Conservation (phyloP, 2,329 filamentous ascomycete genomes). For the Graphium sp. region DNA sequence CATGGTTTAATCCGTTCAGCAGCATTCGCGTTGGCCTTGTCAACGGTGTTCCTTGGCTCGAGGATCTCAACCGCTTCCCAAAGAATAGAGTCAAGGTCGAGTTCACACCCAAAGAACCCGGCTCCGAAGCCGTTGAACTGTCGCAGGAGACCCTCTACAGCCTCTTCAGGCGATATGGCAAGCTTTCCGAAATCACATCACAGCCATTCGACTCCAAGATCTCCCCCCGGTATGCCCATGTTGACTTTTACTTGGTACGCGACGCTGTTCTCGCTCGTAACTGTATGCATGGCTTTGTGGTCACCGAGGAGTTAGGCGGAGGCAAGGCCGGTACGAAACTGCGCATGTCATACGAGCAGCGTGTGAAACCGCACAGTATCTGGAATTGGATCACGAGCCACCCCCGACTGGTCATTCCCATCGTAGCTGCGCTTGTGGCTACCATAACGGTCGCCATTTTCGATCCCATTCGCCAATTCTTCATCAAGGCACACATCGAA, state of each 20-base stretch:
- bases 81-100: conserved; percentile 64
- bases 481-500: conserved; percentile 77
- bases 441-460: conserved; percentile 77
- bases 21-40: conserved; percentile 58
- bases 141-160: conserved; percentile 78
- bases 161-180: conserved; percentile 79
- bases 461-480: conserved; percentile 86
- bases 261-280: conserved; percentile 81
- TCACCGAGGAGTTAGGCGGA: conserved; percentile 52
- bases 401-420: conserved; percentile 73
- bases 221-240: conserved; percentile 58
- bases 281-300: conserved; percentile 72
- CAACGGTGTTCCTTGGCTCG: conserved; percentile 77
- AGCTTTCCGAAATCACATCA: conserved; percentile 67
- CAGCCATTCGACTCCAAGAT: conserved; percentile 80
- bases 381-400: conserved; percentile 80
- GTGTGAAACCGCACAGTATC: conserved; percentile 59
- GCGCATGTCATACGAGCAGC: conserved; percentile 69
- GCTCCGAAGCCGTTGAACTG: conserved; percentile 57
- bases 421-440: conserved; percentile 65
- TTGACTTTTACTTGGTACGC: conserved; percentile 59
- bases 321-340: conserved; percentile 62
- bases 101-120: conserved; percentile 59
- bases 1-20: conserved; percentile 79
- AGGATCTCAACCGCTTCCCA: conserved; percentile 76